Evolutionary conservation across 768 basidiomycete genomes (phyloP), one percentile per base, ranked within the genome.

Genomic region (Tubosaeta sp.): DNA sequence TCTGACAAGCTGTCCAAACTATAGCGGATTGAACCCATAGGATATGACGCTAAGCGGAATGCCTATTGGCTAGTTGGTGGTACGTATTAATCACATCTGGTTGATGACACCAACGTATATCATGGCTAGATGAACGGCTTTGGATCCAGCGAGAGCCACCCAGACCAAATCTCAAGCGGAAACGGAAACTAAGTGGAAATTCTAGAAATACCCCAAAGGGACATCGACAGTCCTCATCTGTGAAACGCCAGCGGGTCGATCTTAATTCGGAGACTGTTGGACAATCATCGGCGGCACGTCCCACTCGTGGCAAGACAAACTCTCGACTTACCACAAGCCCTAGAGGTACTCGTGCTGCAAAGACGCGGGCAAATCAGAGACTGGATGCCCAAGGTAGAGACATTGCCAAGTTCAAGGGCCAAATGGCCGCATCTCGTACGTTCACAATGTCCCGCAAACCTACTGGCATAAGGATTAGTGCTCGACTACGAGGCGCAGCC

Each of bases 11-110:
- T 42, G 17, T 44, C 46, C 46, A 48, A 37, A 64, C 45, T 22
- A 35, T 51, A 94, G 91, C 85, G 91, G 25, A 82, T 87, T 50
- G 88, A 91, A 61, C 91, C 91, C 9, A 80, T 93, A 54, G 91
- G 91, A 6, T 91, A 88, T 58, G 91, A 93, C 60, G 78, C 79
- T 37, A 84, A 85, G 62, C 74, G 72, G 7, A 91, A 91, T 65
- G 84, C 86, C 0, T 93, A 91, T 63, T 92, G 90, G 90, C 68
- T 91, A 22, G 88, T 94, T 56, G 91, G 91, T 39, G 77, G 87
- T 87, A 70, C 34, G 72, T 33, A 8, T 19, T 32, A 17, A 8
- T 32, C 26, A 13, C 46, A 19, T 41, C 47, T 25, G 33, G 27
- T 19, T 6, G 6, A 31, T 45, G 13, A 44, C 35, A 22, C 31